These are phyloP conservation scores for Apiotrichum siamense DNA, from an alignment of 1,284 basidiomycete species.

Conservation along the genomic window DNA sequence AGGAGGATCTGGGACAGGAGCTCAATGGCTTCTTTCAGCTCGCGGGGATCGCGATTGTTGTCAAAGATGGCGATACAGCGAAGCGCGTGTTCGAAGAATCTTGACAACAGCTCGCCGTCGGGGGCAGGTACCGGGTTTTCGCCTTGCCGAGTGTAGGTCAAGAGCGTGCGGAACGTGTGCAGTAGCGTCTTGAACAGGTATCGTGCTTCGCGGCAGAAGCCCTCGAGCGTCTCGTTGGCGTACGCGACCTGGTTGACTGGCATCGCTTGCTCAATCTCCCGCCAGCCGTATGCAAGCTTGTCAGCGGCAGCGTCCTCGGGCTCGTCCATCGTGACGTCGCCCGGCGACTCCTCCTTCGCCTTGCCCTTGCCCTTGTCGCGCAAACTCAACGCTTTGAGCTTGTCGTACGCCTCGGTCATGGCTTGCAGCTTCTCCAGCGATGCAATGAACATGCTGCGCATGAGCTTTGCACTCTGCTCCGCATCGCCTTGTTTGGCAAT, in stretches of 20 bases:
- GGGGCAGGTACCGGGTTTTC: conserved; percentile 62
- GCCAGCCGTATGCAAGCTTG: conserved; percentile 44
- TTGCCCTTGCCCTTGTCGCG: conserved; percentile 44
- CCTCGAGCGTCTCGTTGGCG: conserved; percentile 69
- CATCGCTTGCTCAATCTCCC: conserved; percentile 68
- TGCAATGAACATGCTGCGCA: conserved; percentile 73
- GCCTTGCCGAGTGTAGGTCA: conserved; percentile 71
- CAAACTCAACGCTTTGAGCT: conserved; percentile 38
- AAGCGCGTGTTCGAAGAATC: conserved; percentile 80
- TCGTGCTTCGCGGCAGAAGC: conserved; percentile 68
- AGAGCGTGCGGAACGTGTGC: conserved; percentile 80
- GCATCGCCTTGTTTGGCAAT: conserved; percentile 68
- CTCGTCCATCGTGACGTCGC: conserved; percentile 16
- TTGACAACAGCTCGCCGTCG: conserved; percentile 80
- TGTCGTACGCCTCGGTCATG: conserved; percentile 60
- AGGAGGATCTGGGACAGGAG: conserved; percentile 71
- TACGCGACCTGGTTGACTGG: conserved; percentile 68
- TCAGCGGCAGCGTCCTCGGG: conserved; percentile 24
- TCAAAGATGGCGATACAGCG: conserved; percentile 83
- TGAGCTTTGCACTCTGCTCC: conserved; percentile 60
- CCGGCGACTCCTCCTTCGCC: conserved; percentile 30
- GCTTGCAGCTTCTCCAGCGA: conserved; percentile 82
- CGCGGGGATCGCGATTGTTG: conserved; percentile 60
- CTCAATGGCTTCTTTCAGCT: conserved; percentile 83
- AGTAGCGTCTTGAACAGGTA: conserved; percentile 82